Percentiles rank a stretch among this genome's conserved stretches.
phyloP scores from a whole-genome alignment of 345 rosid genomes.

The Reutealis trisperma region DNA sequence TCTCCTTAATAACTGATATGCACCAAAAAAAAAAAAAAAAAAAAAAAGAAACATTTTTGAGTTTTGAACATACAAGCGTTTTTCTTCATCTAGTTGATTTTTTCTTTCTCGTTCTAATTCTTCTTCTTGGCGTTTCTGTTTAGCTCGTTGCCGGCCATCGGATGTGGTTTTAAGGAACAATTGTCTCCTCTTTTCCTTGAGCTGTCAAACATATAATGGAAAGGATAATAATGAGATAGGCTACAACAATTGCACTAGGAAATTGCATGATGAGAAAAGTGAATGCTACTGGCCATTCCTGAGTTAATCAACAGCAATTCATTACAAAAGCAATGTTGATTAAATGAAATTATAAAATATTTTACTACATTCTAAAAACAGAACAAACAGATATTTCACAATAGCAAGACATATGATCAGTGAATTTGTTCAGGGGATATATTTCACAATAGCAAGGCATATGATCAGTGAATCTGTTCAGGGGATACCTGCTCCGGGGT shows the following conservation, averaged over 20 bases:
- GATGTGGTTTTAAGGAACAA: slow-evolving; percentile 82
- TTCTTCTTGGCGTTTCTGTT: slow-evolving; percentile 82
- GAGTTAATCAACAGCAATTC: background rate
- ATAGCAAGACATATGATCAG: slow-evolving; percentile 1
- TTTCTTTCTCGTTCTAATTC: slow-evolving; percentile 76
- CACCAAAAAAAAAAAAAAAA: no score
- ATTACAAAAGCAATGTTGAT: background rate
- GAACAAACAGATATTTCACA: background rate
- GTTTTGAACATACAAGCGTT: slow-evolving; percentile 64
- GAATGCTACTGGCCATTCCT: background rate
- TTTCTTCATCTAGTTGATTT: slow-evolving; percentile 79
- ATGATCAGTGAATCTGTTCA: background rate
- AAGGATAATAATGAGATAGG: background rate
- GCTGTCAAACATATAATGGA: slow-evolving; percentile 41
- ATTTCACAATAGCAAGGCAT: background rate
- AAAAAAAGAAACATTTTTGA: background rate
- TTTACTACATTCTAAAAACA: background rate
- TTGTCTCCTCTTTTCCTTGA: slow-evolving; percentile 85
- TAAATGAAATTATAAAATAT: background rate
- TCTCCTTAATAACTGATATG: background rate
- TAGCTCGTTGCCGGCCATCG: slow-evolving; percentile 89
- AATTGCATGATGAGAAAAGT: background rate
- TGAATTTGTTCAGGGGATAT: slow-evolving; percentile 17
- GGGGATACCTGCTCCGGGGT: slow-evolving; percentile 74
- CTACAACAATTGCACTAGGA: background rate